A percentile compares a stretch with the other conserved stretches of the same genome.
Conservation (phyloP, 2,329 filamentous ascomycete species). For the Pseudogymnoascus verrucosus region DNA sequence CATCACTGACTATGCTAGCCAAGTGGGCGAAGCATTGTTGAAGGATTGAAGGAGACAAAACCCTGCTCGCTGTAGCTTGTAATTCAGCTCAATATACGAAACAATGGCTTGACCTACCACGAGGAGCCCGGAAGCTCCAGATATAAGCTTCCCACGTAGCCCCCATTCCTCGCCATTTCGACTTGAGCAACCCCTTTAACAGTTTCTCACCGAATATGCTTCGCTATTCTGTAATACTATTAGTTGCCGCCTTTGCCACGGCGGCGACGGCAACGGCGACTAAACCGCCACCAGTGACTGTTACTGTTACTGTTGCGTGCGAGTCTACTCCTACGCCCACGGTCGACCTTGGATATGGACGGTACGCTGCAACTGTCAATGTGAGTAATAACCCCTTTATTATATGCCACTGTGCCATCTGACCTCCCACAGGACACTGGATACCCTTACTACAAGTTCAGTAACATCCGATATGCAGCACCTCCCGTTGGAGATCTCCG, state of each 20-base stretch:
- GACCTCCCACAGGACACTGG: not conserved
- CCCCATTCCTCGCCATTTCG: not conserved
- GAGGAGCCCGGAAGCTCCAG: not conserved
- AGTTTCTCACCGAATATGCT: not conserved
- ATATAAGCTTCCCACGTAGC: not conserved
- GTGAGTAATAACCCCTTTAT: not conserved
- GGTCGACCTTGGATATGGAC: not conserved
- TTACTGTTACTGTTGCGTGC: not conserved
- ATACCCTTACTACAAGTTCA: conserved; percentile 30
- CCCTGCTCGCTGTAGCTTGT: not conserved
- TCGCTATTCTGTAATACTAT: not conserved
- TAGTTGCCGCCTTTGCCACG: not conserved
- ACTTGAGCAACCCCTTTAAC: not conserved
- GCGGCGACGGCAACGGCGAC: not conserved
- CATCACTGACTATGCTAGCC: not conserved
- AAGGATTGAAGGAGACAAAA: not conserved
- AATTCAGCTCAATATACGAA: not conserved
- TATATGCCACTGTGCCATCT: not conserved
- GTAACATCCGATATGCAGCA: conserved; percentile 38
- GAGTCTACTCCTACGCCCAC: not conserved
- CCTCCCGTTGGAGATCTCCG: conserved; percentile 35
- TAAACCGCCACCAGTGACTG: not conserved
- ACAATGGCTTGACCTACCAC: not conserved
- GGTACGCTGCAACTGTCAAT: not conserved
- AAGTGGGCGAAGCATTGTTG: not conserved